phyloP scores from a whole-genome alignment of 2,329 filamentous ascomycete genomes.

The Phaeosphaeriaceae sp. region DNA sequence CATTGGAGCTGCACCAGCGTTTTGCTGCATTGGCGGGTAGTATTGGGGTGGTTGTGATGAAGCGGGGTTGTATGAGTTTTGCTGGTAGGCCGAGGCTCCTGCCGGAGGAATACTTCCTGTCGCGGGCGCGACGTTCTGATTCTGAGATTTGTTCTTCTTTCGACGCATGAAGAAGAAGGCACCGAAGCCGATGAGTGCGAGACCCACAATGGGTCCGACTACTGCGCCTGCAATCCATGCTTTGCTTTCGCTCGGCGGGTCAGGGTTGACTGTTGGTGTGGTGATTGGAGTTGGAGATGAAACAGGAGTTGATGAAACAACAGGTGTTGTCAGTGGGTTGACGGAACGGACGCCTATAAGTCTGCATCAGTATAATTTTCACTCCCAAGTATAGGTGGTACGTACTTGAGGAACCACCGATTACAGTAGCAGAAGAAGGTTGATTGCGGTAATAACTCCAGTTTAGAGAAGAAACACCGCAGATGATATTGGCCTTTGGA shows the following conservation, averaged over 20 bases:
- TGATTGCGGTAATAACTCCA: constrained; percentile 38
- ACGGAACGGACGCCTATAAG: too few relatives aligned
- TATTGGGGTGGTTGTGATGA: constrained; percentile 18
- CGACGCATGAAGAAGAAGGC: constrained; percentile 36
- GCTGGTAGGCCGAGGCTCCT: constrained; percentile 7
- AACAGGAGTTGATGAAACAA: neutral
- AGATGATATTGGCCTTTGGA: constrained; percentile 38
- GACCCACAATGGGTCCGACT: constrained; percentile 30
- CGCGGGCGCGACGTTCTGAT: constrained; percentile 4
- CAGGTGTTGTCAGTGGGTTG: neutral
- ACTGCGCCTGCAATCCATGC: constrained; percentile 41
- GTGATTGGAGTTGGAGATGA: neutral
- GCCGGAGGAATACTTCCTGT: constrained; percentile 6
- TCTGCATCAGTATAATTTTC: too few relatives aligned
- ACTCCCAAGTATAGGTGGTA: neutral
- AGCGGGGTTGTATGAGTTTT: constrained; percentile 10
- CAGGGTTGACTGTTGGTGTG: neutral
- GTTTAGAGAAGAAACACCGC: constrained; percentile 26
- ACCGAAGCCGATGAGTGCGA: constrained; percentile 29
- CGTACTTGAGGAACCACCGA: neutral
- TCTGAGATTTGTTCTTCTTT: constrained; percentile 23
- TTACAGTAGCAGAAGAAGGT: constrained; percentile 22
- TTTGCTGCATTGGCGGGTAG: constrained; percentile 27
- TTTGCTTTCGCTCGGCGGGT: constrained; percentile 25
- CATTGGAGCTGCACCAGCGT: constrained; percentile 17